A percentile compares a stretch with the other conserved stretches of the same genome.
Conservation (phyloP, 345 rosid species). For the Balakata baccata region DNA sequence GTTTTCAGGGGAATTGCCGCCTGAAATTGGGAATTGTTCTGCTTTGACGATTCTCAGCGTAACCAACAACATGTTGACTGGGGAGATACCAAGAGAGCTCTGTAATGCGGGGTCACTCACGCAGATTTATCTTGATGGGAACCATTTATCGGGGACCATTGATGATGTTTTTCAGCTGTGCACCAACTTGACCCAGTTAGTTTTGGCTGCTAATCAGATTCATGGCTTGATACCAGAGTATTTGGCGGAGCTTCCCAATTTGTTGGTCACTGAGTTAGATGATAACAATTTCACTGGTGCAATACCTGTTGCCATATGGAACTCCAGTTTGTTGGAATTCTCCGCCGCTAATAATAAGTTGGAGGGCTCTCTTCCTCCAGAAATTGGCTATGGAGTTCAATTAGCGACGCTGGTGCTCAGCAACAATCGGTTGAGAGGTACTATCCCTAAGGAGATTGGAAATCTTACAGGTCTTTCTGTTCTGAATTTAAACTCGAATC, state of each 20-base stretch:
- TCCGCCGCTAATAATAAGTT: conserved; percentile 61
- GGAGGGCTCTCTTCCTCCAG: conserved; percentile 52
- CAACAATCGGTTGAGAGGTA: conserved; percentile 54
- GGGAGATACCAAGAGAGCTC: conserved; percentile 63
- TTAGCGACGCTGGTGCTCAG: conserved; percentile 64
- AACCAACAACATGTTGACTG: conserved; percentile 56
- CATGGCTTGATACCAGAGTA: conserved; percentile 58
- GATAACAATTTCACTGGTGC: conserved; percentile 69
- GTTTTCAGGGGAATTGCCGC: conserved; percentile 57
- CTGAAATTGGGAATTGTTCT: conserved; percentile 56
- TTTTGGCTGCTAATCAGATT: conserved; percentile 50
- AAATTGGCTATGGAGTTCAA: conserved; percentile 56
- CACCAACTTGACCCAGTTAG: conserved; percentile 55
- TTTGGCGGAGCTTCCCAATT: conserved; percentile 55
- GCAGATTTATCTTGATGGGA: conserved; percentile 60
- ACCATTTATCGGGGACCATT: conserved; percentile 48
- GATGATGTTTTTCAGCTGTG: conserved; percentile 61
- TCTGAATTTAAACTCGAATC: conserved; percentile 68
- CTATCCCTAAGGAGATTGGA: conserved; percentile 66
- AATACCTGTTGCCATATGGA: conserved; percentile 64
- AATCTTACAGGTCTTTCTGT: conserved; percentile 60
- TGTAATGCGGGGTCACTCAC: conserved; percentile 55
- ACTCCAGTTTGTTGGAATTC: conserved; percentile 67
- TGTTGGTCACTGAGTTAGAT: conserved; percentile 68
- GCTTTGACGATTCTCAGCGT: conserved; percentile 50